Evolutionary conservation across 768 basidiomycete species (phyloP), one percentile per base, ranked within the genome.

Genomic region (Tephrocybe rancida): DNA sequence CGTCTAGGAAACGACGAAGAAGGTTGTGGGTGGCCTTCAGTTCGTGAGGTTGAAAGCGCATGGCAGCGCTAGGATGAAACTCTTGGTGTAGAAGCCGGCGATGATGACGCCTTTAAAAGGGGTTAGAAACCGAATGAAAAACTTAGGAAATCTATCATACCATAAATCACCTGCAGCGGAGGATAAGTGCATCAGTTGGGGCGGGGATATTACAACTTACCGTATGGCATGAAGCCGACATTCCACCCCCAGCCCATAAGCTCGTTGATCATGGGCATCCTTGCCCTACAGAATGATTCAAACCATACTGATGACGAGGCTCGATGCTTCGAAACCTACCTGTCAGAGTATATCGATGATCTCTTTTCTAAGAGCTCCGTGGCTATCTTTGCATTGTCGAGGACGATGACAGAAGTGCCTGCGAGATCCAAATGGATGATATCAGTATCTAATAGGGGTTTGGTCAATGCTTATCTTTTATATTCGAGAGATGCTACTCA

Each of bases 261-360:
- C 38, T 65, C 64, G n/a, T 52, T 57, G n/a, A 59, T 26, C 64
- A 65, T 65, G 0, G 64, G 54, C 44, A 60, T 3, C n/a, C 54
- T 53, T 75, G 71, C 9, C 64, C 67, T 73, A 72, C 13, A 30
- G 13, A 13, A 30, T 5, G 13, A 30, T 30, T 13, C 5, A 13
- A 30, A 30, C 29, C 5, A 30, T 13, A 30, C 5, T 30, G n/a
- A n/a, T 6, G 13, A 5, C 5, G 29, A 30, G 5, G 5, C 7
- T 5, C 29, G 7, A n/a, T n/a, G n/a, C n/a, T n/a, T n/a, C n/a
- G n/a, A n/a, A n/a, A n/a, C 27, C 8, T 41, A 63, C 65, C 65
- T 64, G 43, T 57, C 58, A 4, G 57, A 65, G 38, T 61, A 67
- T 18, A 57, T 58, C 22, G 43, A 47, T 2, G 60, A 64, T 44